These are phyloP conservation scores for Aspergillus sp. DNA, from an alignment of 2,329 filamentous ascomycete genomes.

Conservation along the genomic window DNA sequence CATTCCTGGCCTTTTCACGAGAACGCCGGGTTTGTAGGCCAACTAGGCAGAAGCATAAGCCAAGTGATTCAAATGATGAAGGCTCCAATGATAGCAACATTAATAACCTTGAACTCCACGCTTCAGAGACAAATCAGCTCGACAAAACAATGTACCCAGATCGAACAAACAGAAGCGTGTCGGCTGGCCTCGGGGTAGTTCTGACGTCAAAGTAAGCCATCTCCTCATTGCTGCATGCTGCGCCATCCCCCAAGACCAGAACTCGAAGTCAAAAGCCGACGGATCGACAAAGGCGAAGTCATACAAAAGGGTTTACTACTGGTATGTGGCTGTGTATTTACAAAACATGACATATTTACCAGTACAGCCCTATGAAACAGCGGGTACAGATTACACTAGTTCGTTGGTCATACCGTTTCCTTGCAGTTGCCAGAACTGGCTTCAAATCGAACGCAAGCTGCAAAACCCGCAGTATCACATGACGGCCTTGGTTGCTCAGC, in stretches of 20 bases:
- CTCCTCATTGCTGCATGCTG: not conserved
- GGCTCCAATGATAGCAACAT: not conserved
- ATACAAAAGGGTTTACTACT: not conserved
- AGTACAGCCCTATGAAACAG: conserved; percentile 10
- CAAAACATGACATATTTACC: conserved; percentile 1
- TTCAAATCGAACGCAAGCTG: not conserved
- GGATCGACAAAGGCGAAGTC: not conserved
- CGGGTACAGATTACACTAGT: not conserved
- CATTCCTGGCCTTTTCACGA: not conserved
- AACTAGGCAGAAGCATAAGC: not conserved
- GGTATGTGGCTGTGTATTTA: not conserved
- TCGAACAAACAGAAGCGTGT: not conserved
- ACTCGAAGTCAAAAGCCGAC: not conserved
- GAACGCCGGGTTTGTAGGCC: too few species aligned
- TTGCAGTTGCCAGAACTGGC: too few species aligned
- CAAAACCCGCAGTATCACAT: not conserved
- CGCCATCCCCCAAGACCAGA: not conserved
- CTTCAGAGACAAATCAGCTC: not conserved
- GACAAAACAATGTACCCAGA: not conserved
- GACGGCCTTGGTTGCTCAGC: not conserved
- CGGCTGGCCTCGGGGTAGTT: not conserved
- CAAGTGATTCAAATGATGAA: not conserved
- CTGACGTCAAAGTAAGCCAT: conserved; percentile 2
- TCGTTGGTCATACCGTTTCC: not conserved
- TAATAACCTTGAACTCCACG: not conserved